A percentile compares a stretch with the other conserved stretches of the same genome.
Evolutionary conservation across 2,329 filamentous ascomycete species (phyloP).

Genomic region (Kalmusia sp.): DNA sequence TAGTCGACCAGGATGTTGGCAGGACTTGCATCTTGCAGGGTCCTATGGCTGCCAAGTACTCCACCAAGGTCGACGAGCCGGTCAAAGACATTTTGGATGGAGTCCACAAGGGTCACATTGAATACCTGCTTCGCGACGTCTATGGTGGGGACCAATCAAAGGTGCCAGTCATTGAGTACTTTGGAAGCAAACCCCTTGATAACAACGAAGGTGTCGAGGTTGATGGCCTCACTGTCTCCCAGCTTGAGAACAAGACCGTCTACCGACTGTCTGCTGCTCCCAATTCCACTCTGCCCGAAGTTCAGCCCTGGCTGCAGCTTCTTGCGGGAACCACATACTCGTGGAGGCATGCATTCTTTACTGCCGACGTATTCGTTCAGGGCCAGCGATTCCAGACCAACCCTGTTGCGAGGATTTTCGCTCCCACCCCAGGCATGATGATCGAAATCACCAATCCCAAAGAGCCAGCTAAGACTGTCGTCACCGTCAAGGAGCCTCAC

Average conservation of each 20-base stretch:
- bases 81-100: slow-evolving; percentile 93
- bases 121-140: slow-evolving; percentile 76
- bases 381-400: slow-evolving; percentile 98
- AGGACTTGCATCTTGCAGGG: slow-evolving; percentile 96
- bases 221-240: slow-evolving; percentile 83
- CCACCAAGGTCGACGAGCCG: slow-evolving; percentile 87
- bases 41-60: slow-evolving; percentile 90
- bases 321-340: slow-evolving; percentile 85
- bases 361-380: slow-evolving; percentile 91
- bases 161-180: slow-evolving; percentile 91
- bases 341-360: slow-evolving; percentile 94
- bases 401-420: slow-evolving; percentile 89
- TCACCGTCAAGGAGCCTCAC: slow-evolving; percentile 86
- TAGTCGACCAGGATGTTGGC: slow-evolving; percentile 94
- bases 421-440: slow-evolving; percentile 82
- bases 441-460: slow-evolving; percentile 87
- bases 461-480: slow-evolving; percentile 81
- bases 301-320: slow-evolving; percentile 86
- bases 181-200: slow-evolving; percentile 85
- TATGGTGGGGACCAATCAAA: slow-evolving; percentile 76
- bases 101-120: slow-evolving; percentile 88
- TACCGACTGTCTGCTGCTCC: slow-evolving; percentile 83
- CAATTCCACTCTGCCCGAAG: slow-evolving; percentile 74
- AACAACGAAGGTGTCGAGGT: slow-evolving; percentile 71
- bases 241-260: slow-evolving; percentile 79